Percentiles rank a stretch among this genome's conserved stretches.
phyloP scores from a whole-genome alignment of 768 basidiomycete genomes.

The Termitomyces titanicus region DNA sequence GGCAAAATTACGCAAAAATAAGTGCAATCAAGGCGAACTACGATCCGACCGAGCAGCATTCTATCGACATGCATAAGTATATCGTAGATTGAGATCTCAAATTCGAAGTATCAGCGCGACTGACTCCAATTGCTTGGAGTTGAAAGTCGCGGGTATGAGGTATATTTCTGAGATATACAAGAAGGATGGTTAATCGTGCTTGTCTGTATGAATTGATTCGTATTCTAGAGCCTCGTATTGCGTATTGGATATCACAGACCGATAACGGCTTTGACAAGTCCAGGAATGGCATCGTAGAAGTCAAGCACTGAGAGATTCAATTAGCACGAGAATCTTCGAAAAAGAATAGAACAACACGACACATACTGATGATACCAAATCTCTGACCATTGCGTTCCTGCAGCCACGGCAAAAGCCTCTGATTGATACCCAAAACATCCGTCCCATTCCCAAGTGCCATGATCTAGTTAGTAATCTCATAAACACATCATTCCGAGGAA shows the following conservation, averaged over 20 bases:
- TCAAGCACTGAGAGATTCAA: conserved; percentile 35
- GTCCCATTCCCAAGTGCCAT: conserved; percentile 42
- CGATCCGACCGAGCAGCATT: conserved; percentile 29
- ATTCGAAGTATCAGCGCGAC: no score
- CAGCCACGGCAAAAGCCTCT: conserved; percentile 40
- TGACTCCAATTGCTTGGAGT: no score
- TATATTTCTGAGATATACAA: neutral
- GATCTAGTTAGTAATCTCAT: conserved; percentile 34
- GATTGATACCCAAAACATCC: conserved; percentile 36
- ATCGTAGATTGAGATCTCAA: no score
- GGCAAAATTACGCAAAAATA: conserved; percentile 29
- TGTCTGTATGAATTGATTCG: neutral
- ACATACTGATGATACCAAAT: conserved; percentile 45
- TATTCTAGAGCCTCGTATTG: neutral
- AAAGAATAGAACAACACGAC: neutral
- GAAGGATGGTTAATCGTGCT: no score
- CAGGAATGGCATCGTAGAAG: conserved; percentile 44
- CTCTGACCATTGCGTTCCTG: conserved; percentile 37
- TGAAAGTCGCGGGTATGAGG: no score
- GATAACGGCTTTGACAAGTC: conserved; percentile 43
- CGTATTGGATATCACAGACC: conserved; percentile 22
- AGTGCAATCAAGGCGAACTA: conserved; percentile 26
- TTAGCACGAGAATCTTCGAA: neutral
- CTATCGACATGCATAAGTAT: conserved; percentile 18
- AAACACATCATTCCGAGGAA: neutral